These are phyloP conservation scores for Senecio squalidus DNA, from an alignment of 140 eudicot species.

Conservation along the genomic window DNA sequence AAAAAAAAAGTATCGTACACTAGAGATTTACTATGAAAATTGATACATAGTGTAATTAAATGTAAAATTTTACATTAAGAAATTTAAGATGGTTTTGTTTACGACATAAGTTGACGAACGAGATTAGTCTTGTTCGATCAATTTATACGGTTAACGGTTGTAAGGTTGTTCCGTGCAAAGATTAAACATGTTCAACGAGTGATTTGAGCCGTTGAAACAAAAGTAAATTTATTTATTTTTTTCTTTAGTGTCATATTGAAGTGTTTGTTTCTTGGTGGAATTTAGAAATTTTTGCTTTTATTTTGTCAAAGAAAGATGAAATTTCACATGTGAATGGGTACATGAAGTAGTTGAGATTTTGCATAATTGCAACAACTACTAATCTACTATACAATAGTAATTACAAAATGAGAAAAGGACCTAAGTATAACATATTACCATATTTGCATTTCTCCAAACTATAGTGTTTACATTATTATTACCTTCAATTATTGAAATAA, in stretches of 20 bases:
- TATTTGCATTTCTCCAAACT: neutral
- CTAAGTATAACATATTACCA: neutral
- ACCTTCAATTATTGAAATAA: constrained; percentile 6
- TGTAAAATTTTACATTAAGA: too few species aligned
- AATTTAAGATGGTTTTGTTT: too few species aligned
- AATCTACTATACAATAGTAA: neutral
- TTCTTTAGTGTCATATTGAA: neutral
- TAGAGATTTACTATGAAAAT: too few species aligned
- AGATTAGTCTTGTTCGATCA: too few species aligned
- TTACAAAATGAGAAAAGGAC: constrained; percentile 5
- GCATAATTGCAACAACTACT: constrained; percentile 2
- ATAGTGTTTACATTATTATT: neutral
- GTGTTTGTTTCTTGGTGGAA: constrained; percentile 4
- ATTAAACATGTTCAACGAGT: too few species aligned
- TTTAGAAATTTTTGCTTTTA: constrained; percentile 1
- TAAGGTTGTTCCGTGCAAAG: too few species aligned
- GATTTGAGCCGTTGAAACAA: too few species aligned
- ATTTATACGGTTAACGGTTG: too few species aligned
- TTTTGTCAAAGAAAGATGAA: constrained; percentile 8
- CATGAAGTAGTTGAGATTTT: constrained; percentile 18
- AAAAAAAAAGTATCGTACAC: too few species aligned
- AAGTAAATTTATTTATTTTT: too few species aligned
- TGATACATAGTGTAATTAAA: too few species aligned
- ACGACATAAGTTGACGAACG: too few species aligned
- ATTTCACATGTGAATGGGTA: constrained; percentile 3